Evolutionary conservation across 345 rosid genomes (phyloP), one percentile per base, ranked within the genome.

Genomic region (Garcia nutans): DNA sequence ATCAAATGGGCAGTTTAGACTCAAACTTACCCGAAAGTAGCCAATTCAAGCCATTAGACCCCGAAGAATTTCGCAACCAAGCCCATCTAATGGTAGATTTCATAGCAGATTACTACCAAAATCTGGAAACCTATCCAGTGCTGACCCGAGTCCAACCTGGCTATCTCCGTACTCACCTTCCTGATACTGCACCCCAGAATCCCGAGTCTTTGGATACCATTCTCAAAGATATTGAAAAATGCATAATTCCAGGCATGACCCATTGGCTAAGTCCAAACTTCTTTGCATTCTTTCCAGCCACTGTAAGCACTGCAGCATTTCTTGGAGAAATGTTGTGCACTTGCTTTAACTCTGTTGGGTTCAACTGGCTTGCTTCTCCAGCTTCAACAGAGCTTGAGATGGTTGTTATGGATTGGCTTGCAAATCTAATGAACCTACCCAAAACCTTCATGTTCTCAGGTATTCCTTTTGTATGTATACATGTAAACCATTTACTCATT

Each of bases 371-470:
- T 15, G 82, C 88, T 62, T 78, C 88, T 0, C 85, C 86, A 0
- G 85, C 88, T 10, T 79, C 85, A 5, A 85, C 86, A 23, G 85
- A 83, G 80, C 86, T 83, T 16, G 84, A 85, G 74, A 81, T 85
- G 76, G 76, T 83, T n/a, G 86, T 85, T 68, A 66, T 78, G 75
- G 88, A 83, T 45, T 85, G 86, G 88, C 80, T 85, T 33, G 86
- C 82, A 16, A 47, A 61, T 28, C 74, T 79, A 80, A 83, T 85
- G 65, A 72, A 81, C 71, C 86, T 85, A 1, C 86, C 88, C 1
- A 71, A 65, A 42, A 24, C 77, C 4, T 79, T 85, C 77, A 71
- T 77, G 80, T 85, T 81, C 33, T 67, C 88, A 8, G 86, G 79
- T 58, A 61, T 49, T 19, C 9, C 37, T 65, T 24, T 74, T 45